Evolutionary conservation across 1,284 basidiomycete genomes (phyloP), one percentile per base, ranked within the genome.

Genomic region (Rugosomyces carneus): DNA sequence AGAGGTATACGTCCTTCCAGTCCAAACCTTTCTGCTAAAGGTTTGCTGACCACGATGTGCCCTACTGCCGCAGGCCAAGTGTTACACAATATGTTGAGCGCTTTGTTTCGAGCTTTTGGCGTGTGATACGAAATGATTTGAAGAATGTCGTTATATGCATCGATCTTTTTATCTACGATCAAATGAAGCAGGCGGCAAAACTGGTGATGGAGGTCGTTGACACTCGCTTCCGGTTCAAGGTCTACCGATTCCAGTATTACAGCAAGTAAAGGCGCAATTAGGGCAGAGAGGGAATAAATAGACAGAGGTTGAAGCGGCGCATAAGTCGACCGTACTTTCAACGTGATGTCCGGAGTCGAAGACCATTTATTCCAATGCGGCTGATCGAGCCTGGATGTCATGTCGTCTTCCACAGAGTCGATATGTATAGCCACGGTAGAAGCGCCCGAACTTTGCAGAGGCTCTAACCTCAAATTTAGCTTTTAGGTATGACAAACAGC

Each of bases 11-110:
- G 34, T 21, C 38, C 44, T 19, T 38, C 39, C 13, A 37, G 20
- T 29, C 37, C 15, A 23, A 46, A 46, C 2, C 48, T 8, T 16
- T 49, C 36, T 0, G 29, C 20, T 21, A 81, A 67, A 1, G 79
- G 66, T 52, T 67, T 70, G 53, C 71, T 78, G 51, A 84, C 62
- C 16, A 72, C 61, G 37, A 78, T 66, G 62, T 90, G 89, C 0
- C 89, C 88, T 21, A 82, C 59, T 1, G 78, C 69, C 40, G 71
- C 71, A 0, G 85, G 81, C 79, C 81, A 90, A 51, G 83, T 75
- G 1, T 74, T 75, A 4, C 69, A 60, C 10, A 92, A 64, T 8
- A 85, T 62, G 40, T 68, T 65, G 45, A 82, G 61, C 7, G 83
- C 85, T 16, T 64, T 61, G 40, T 71, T 68, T 32, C 84, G 69